Evolutionary conservation across 2,329 filamentous ascomycete genomes (phyloP), one percentile per base, ranked within the genome.

Genomic region (Dendrostoma leiphaemia): DNA sequence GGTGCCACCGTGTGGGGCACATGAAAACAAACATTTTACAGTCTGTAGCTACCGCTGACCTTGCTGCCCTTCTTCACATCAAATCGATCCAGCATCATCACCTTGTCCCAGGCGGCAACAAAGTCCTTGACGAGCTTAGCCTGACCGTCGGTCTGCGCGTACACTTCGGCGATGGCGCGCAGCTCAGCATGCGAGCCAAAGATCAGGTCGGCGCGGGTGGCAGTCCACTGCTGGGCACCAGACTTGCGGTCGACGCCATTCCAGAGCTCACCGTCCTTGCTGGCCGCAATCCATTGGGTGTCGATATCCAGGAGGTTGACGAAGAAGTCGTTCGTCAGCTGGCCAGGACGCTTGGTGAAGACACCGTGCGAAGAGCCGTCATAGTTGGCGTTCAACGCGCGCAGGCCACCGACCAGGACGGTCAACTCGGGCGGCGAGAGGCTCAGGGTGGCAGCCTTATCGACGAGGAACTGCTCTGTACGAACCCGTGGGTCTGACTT

Each of bases 241-340:
- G 79, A 81, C 78, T 84, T 84, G 68, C 83, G 84, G 72, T 90
- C 85, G 13, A 72, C 64, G 32, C 85, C 88, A 58, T 84, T 79
- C 69, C 80, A 91, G 48, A 77, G 52, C 62, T 90, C 86, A 31
- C 71, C 67, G 51, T 70, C 71, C n/a, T 63, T 61, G 54, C 74
- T 72, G 35, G 72, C 72, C 0, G 80, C 64, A 72, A 83, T 83
- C 87, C 87, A 90, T 19, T 71, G 74, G 12, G 79, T 86, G 68
- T 69, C 73, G 62, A 77, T 79, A 62, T 89, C 85, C 24, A 90
- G 79, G 3, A 90, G 75, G 72, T 90, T 89, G 70, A 87, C 78
- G 65, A 90, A 90, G 79, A 88, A 90, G 72, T 90, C 87, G 69
- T 87, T 89, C 65, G 83, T 87, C 62, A 90, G 75, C 58, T 80